Conservation (phyloP, 305 asterid species). For the Caryopteris hybrid region DNA sequence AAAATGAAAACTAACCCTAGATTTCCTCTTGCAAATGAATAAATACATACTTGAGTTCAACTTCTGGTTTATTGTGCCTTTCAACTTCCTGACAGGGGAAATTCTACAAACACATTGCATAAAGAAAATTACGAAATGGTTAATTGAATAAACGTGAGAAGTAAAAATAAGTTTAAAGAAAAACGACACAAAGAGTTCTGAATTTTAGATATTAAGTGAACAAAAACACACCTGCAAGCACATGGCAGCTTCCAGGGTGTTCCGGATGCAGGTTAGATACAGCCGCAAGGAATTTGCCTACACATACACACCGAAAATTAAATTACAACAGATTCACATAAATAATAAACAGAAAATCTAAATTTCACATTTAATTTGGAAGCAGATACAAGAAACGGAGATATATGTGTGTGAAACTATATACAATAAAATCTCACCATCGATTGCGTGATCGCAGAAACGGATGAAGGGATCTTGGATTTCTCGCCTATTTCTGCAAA, state of each 20-base stretch:
- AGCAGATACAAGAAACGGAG: not conserved
- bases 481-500: not conserved
- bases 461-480: constrained; percentile 1
- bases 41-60: constrained; percentile 83
- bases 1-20: not conserved
- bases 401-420: not conserved
- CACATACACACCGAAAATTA: not conserved
- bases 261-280: constrained; percentile 83
- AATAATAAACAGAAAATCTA: not conserved
- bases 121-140: not conserved
- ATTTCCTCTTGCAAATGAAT: not conserved
- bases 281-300: constrained; percentile 74
- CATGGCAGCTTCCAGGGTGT: constrained; percentile 93
- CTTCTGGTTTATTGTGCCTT: constrained; percentile 98
- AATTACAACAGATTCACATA: not conserved
- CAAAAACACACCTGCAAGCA: constrained; percentile 71
- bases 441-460: constrained; percentile 6
- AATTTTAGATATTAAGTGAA: not conserved
- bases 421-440: constrained; percentile 29
- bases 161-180: not conserved
- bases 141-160: not conserved
- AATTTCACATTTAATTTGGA: not conserved
- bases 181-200: not conserved
- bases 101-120: constrained; percentile 53
- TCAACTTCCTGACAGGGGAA: constrained; percentile 99